Evolutionary conservation across 805 yeast genomes (phyloP).

Genomic region (Saturnispora saitoi): DNA sequence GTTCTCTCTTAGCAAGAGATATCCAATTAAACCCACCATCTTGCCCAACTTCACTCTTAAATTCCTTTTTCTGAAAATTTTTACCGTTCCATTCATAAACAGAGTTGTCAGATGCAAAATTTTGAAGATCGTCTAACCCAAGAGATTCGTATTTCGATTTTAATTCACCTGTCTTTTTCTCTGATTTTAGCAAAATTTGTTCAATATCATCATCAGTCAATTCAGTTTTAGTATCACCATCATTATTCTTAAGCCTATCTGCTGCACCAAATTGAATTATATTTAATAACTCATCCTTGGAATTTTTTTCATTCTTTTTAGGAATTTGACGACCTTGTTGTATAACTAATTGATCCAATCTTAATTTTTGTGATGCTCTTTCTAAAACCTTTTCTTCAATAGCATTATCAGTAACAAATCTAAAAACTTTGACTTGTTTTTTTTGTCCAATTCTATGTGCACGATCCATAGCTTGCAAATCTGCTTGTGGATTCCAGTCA

Average conservation of each 20-base stretch:
- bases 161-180: constrained; percentile 52
- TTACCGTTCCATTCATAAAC: constrained; percentile 89
- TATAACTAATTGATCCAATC: constrained; percentile 89
- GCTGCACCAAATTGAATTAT: constrained; percentile 84
- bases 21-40: constrained; percentile 60
- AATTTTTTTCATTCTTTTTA: constrained; percentile 33
- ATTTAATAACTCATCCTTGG: constrained; percentile 64
- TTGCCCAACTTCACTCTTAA: constrained; percentile 34
- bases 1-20: constrained; percentile 76
- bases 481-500: constrained; percentile 98
- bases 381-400: constrained; percentile 94
- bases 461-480: constrained; percentile 95
- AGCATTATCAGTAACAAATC: constrained; percentile 93
- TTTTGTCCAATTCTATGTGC: constrained; percentile 97
- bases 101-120: constrained; percentile 50
- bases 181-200: constrained; percentile 49
- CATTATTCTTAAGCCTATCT: constrained; percentile 36
- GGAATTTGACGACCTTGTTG: constrained; percentile 65
- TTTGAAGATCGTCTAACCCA: constrained; percentile 71
- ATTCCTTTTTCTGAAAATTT: constrained; percentile 60
- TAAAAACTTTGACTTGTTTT: constrained; percentile 85
- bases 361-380: constrained; percentile 87
- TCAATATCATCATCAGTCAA: constrained; percentile 53
- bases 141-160: constrained; percentile 56
- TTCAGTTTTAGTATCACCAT: constrained; percentile 16